Percentiles rank a stretch among this genome's conserved stretches.
phyloP scores from a whole-genome alignment of 2,329 filamentous ascomycete species.

The Bipolaris cookei region DNA sequence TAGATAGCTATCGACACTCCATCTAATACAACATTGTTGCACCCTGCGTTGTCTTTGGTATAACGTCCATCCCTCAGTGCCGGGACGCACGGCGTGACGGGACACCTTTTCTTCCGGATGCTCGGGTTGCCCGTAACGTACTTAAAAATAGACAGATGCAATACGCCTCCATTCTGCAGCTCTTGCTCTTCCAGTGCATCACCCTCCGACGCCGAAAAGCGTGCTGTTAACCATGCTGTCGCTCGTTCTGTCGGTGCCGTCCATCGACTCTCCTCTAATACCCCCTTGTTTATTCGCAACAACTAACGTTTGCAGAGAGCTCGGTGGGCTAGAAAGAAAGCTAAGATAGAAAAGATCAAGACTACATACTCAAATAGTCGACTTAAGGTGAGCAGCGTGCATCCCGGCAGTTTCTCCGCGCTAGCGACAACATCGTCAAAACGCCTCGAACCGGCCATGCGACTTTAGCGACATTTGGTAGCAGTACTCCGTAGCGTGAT shows the following conservation, averaged over 20 bases:
- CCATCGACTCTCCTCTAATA: too few relatives aligned
- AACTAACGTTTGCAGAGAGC: neutral
- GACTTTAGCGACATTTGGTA: neutral
- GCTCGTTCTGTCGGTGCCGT: too few relatives aligned
- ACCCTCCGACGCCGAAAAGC: conserved; percentile 7
- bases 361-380: neutral
- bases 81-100: neutral
- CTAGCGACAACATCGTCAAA: neutral
- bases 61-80: neutral
- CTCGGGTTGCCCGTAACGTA: neutral
- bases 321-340: neutral
- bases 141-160: conserved; percentile 11
- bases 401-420: neutral
- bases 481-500: neutral
- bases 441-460: neutral
- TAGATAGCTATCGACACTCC: too few relatives aligned
- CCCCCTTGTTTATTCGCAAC: neutral
- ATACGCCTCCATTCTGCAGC: conserved; percentile 13
- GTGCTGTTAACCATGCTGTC: conserved; percentile 9
- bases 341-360: neutral
- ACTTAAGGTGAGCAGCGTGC: neutral
- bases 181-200: conserved; percentile 11
- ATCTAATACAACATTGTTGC: too few relatives aligned
- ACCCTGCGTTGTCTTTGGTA: too few relatives aligned
- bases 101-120: neutral